Base-by-base conservation (phyloP, 345 rosid species). In the Salix arbutifolia region DNA sequence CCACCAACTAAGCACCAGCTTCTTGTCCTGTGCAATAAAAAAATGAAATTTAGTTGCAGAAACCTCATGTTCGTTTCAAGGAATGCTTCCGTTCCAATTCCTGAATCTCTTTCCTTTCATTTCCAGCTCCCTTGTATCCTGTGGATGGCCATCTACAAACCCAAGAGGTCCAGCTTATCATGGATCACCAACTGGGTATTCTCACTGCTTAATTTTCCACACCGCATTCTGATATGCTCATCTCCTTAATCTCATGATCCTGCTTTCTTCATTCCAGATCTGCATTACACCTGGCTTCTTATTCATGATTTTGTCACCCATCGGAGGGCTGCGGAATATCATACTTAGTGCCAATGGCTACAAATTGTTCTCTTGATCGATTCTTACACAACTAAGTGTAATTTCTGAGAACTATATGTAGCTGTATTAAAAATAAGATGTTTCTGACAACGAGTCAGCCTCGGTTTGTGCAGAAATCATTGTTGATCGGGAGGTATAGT, bases 241-340 rank as follows among this genome's bases (percentile, higher is more conserved):
- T 25, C 25, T 38, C 23, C 40, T 31, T 1, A 46, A 10, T 16
- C 19, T n/a, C n/a, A n/a, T 37, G 13, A 5, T 37, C 30, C 18
- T 76, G 60, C 37, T 69, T 19, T 6, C 19, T 35, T 69, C 48
- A n/a, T 79, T 82, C 75, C 95, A 94, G 99, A 82, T 85, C 37
- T 93, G 99, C 88, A 95, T 93, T 65, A 72, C 84, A 14, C 31
- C 84, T 6, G 98, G 99, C 21, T 30, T 95, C 10, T 1, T 73
- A 13, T 76, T 87, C 91, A n/a, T n/a, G n/a, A n/a, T n/a, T n/a
- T n/a, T n/a, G n/a, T n/a, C n/a, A n/a, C n/a, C n/a, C n/a, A n/a
- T n/a, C n/a, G n/a, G n/a, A n/a, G n/a, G n/a, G n/a, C n/a, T n/a
- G n/a, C n/a, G n/a, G n/a, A n/a, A n/a, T n/a, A n/a, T n/a, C n/a